Percentiles rank a stretch among this genome's conserved stretches.
Conservation (phyloP, 306 rosid species). For the Pueraria montana region DNA sequence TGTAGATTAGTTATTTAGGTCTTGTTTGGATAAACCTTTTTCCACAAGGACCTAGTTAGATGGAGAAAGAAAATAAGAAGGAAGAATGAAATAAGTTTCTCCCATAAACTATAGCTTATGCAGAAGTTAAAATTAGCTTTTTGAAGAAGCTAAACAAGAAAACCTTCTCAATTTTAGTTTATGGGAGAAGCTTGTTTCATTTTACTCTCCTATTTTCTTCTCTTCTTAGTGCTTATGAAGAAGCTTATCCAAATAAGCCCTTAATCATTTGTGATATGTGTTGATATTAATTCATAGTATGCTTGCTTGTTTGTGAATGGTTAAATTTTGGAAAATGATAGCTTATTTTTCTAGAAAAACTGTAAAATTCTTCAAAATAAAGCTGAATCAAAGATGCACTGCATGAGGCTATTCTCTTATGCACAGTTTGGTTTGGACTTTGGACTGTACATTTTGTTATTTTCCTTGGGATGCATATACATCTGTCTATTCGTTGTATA, state of each 20-base stretch:
- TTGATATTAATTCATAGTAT: background rate
- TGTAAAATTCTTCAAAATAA: background rate
- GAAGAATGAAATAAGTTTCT: no score
- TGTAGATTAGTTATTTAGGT: no score
- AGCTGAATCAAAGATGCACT: background rate
- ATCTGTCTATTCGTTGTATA: background rate
- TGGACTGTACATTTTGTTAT: background rate
- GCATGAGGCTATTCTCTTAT: background rate
- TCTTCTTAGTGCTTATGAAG: no score
- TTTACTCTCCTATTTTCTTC: no score
- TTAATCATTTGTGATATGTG: background rate
- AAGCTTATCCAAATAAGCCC: background rate
- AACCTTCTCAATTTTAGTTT: no score
- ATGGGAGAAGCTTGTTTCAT: no score
- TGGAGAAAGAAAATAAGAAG: no score
- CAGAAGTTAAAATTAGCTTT: no score
- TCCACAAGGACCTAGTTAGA: no score
- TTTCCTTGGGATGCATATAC: background rate
- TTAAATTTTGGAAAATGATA: background rate
- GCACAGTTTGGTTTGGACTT: background rate
- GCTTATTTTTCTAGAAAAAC: background rate
- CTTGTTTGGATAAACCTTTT: no score
- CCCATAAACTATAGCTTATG: no score
- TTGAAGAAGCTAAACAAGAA: no score
- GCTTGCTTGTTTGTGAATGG: background rate